Evolutionary conservation across 192 early-diverging fungal species (phyloP), one percentile per base, ranked within the genome.

Genomic region (Entrophospora sp.): DNA sequence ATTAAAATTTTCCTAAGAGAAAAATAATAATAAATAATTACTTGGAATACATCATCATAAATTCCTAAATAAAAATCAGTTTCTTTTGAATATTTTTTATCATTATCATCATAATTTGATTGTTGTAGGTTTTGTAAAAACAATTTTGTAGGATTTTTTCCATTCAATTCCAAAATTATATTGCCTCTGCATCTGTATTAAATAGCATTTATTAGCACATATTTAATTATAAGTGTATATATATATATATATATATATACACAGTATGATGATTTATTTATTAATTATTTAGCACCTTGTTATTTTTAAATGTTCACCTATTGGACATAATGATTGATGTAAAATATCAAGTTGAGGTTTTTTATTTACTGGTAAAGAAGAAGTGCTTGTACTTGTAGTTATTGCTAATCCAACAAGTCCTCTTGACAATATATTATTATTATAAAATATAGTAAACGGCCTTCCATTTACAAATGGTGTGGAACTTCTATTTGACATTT

Each of bases 161-260:
- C 69, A 66, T 83, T 73, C 27, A 83, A 45, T 60, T 83, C 77
- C 30, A 83, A 34, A n/a, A 83, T 81, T 5, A 83, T 75, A 59
- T 83, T 83, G 1, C 81, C 81, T 5, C 76, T 73, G 46, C 76
- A 77, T 38, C 75, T n/a, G n/a, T n/a, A n/a, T n/a, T n/a, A n/a
- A n/a, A n/a, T n/a, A n/a, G n/a, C n/a, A n/a, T n/a, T n/a, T n/a
- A n/a, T n/a, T n/a, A n/a, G n/a, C n/a, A n/a, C n/a, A n/a, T n/a
- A n/a, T n/a, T n/a, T n/a, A n/a, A n/a, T 75, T 40, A 42, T 59
- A 31, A 12, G 31, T 28, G 22, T 18, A 2, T 31, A 18, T 20
- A 46, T 10, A 12, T 8, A 42, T 42, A 44, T n/a, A 27, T 44
- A 13, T 28, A 42, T 9, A 63, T 37, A 31, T 40, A 36, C 12